Base-by-base conservation (phyloP, 2,329 filamentous ascomycete species). In the Grosmannia huntii region DNA sequence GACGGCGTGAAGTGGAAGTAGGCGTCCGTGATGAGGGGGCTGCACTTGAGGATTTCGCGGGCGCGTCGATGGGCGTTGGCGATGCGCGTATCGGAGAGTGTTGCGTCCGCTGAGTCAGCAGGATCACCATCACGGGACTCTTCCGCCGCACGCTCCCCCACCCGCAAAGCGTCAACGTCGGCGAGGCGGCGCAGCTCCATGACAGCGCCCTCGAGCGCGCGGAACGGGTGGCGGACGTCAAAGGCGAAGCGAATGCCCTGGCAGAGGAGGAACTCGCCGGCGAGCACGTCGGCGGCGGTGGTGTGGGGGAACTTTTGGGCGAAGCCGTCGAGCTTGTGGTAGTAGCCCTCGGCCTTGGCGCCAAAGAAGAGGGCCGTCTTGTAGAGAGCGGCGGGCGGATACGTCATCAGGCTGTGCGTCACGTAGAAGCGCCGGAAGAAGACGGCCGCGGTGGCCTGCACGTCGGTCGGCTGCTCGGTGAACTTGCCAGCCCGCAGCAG, bases 1-100 rank as follows among this genome's bases (percentile, higher is more conserved):
- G 89, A 87, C 0, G 94, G 94, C 0, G 92, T 92, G 73, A 89
- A 97, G 71, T 96, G 86, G 72, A 97, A 96, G 73, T 97, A 97
- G n/a, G 83, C 90, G 66, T 99, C 94, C 28, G 92, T 96, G 61
- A 96, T 79, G 55, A 95, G 75, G 0, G 90, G 88, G 59, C 89
- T 87, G 57, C 84, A 86, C 67, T 89, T 89, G 57, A 95, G 80
- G 53, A 89, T 78, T 23, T 85, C 82, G 49, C 87, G 81, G 0
- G 91, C 87, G 56, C 79, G 80, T n/a, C 76, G 76, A 67, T 95
- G 90, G 0, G 89, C 89, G 12, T 76, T 76, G 54, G 72, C 73
- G 33, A 83, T 72, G 28, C 77, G 73, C 11, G 69, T 65, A 54
- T 76, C 66, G 67, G 33, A 48, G 7, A 63, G 65, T 53, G 51